A percentile compares a stretch with the other conserved stretches of the same genome.
Evolutionary conservation across 257 asterid genomes (phyloP).

Genomic region (Euphrasia confusa): DNA sequence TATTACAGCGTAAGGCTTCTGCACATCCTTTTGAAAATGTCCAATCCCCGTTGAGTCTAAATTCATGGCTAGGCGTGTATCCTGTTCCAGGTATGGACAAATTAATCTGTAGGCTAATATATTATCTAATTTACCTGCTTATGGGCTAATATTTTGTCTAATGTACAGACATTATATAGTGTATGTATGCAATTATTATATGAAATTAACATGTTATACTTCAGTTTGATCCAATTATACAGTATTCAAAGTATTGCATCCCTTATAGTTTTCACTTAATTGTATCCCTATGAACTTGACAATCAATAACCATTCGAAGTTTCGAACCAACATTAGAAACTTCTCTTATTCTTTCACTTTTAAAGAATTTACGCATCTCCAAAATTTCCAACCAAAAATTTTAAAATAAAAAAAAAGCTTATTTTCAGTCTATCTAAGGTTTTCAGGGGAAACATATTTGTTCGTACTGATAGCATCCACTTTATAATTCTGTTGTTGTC

Average conservation of each 20-base stretch:
- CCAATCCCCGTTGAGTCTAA: slow-evolving; percentile 70
- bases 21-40: slow-evolving; percentile 92
- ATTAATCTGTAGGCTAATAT: slow-evolving; percentile 13
- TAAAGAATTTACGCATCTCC: not conserved
- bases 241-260: not conserved
- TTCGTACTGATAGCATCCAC: not conserved
- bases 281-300: not conserved
- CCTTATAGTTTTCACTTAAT: not conserved
- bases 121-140: not conserved
- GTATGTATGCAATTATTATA: too few species aligned
- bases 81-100: slow-evolving; percentile 71
- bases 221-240: too few species aligned
- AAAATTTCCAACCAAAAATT: too few species aligned
- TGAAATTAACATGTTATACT: too few species aligned
- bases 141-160: too few species aligned
- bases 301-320: too few species aligned
- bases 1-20: slow-evolving; percentile 76
- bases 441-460: not conserved
- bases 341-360: too few species aligned
- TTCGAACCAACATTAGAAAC: too few species aligned
- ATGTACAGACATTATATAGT: too few species aligned
- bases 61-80: slow-evolving; percentile 74
- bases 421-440: too few species aligned
- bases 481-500: too few species aligned
- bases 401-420: too few species aligned